Conservation (phyloP, 768 basidiomycete species). For the Dioszegia crocea region DNA sequence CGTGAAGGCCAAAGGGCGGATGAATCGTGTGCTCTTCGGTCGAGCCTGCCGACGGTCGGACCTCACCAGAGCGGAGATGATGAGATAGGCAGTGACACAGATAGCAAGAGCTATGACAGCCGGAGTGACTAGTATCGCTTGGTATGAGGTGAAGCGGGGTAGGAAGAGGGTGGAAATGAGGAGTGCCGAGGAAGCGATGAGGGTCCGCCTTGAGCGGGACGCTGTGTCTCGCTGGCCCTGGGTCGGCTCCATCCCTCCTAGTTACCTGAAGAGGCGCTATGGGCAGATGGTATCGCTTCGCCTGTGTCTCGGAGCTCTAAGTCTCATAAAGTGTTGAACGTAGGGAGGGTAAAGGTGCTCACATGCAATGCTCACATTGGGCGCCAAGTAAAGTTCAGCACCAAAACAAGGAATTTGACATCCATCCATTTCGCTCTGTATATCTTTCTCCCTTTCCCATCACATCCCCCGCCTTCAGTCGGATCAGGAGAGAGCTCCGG, state of each 20-base stretch:
- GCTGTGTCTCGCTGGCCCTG: not conserved
- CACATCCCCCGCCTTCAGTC: too few relatives aligned
- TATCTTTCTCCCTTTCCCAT: too few relatives aligned
- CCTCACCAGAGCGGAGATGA: conserved; percentile 6
- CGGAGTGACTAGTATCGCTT: conserved; percentile 13
- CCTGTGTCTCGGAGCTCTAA: too few relatives aligned
- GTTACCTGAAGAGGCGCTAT: too few relatives aligned
- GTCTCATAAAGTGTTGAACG: too few relatives aligned
- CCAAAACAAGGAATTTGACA: conserved; percentile 1
- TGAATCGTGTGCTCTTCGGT: not conserved
- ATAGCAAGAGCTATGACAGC: conserved; percentile 11
- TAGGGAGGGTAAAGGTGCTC: too few relatives aligned
- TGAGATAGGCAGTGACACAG: conserved; percentile 8
- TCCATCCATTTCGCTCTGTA: not conserved
- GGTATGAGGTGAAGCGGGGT: conserved; percentile 16
- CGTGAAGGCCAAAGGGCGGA: conserved; percentile 59
- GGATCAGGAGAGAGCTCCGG: too few relatives aligned
- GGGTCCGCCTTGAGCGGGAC: not conserved
- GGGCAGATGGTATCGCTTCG: too few relatives aligned
- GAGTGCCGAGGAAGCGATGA: conserved; percentile 9
- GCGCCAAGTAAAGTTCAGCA: not conserved
- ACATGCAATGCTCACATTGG: too few relatives aligned
- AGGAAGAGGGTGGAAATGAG: conserved; percentile 16
- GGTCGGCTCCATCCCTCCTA: not conserved
- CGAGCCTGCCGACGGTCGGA: not conserved